Base-by-base conservation (phyloP, 2,329 filamentous ascomycete genomes). In the Fusarium sp. region DNA sequence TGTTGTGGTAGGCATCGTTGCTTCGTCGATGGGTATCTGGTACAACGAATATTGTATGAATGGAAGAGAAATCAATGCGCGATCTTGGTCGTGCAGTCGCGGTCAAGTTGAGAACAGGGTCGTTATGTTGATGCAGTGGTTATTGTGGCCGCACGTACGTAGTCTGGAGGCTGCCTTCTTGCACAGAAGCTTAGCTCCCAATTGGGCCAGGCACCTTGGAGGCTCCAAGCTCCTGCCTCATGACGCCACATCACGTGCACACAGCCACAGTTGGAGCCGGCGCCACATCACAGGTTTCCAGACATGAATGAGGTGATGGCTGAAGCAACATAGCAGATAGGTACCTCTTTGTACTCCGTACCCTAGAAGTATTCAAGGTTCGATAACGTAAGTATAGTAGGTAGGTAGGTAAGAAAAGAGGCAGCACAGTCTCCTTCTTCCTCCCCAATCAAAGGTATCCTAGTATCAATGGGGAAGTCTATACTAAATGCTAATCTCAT, bases 1-100 rank as follows among this genome's bases (percentile, higher is more conserved):
- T 80, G 95, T 98, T 73, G 95, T 98, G 82, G 95, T 91, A 83
- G 94, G 95, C 95, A 98, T 98, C 80, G 78, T 89, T 82, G 76
- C 69, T 62, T 60, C 45, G 60, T 68, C 42, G 59, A 41, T 43
- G 41, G 34, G 47, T 61, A 41, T 50, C 48, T 55, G 46, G 53
- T 64, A 68, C 72, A 59, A 48, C 60, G 55, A 47, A 63, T 66
- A 59, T 49, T 57, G 46, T 40, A 64, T 60, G 50, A 51, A 30
- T 25, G 13, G n/a, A 27, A n/a, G 20, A 23, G 16, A 25, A 40
- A 21, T 61, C 61, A 70, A 60, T 69, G 55, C 59, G 57, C 60
- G 55, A 53, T 66, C 66, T 46, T 55, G 59, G 53, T 74, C 61
- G 64, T 72, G 68, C 48, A 46, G 55, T 59, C 48, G 66, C 62